These are phyloP conservation scores for Butyriboletus appendiculatus DNA, from an alignment of 1,284 basidiomycete species.

Conservation along the genomic window DNA sequence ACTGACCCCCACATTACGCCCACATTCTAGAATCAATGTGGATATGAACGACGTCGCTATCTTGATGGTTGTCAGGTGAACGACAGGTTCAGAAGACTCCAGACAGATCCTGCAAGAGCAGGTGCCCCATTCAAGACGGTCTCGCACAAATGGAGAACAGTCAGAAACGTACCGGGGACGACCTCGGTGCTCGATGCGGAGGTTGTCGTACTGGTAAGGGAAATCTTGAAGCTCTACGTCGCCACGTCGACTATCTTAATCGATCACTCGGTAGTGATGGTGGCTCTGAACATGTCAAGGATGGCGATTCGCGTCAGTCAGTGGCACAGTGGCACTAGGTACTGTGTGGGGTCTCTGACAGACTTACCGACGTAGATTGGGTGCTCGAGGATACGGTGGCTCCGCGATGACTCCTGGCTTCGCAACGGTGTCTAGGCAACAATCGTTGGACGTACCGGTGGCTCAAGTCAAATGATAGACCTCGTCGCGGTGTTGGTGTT, in stretches of 20 bases:
- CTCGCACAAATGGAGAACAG: neutral
- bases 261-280: neutral
- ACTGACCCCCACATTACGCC: neutral
- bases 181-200: neutral
- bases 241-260: neutral
- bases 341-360: neutral
- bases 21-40: constrained; percentile 1
- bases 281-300: neutral
- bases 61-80: constrained; percentile 26
- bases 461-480: neutral
- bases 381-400: constrained; percentile 1
- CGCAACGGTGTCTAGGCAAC: too few species aligned
- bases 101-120: neutral
- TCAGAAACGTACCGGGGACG: neutral
- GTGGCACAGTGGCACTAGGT: neutral
- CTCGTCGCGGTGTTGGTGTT: neutral
- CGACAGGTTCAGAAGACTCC: constrained; percentile 7
- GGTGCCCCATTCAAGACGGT: neutral
- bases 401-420: neutral
- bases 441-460: too few species aligned
- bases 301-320: neutral
- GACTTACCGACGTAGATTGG: neutral
- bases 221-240: neutral
- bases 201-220: neutral
- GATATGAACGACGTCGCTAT: constrained; percentile 5